phyloP scores from a whole-genome alignment of 352 stramenopile species.

The Pythium periplocum region DNA sequence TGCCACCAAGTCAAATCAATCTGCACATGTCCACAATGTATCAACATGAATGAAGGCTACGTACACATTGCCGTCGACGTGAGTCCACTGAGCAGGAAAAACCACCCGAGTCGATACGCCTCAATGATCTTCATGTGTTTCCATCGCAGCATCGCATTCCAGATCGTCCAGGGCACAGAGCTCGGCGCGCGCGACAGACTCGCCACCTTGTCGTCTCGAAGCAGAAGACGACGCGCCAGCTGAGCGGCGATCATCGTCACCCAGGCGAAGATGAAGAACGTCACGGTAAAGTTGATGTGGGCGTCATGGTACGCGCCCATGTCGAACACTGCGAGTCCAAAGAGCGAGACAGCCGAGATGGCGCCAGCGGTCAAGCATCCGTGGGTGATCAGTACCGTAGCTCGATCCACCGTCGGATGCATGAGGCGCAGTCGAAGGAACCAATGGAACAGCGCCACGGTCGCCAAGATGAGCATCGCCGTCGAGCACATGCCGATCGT shows the following conservation, averaged over 20 bases:
- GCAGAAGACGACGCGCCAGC: constrained; percentile 24
- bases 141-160: constrained; percentile 25
- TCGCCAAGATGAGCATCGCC: constrained; percentile 60
- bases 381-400: constrained; percentile 9
- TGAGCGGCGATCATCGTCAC: constrained; percentile 57
- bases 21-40: no score
- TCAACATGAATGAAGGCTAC: not conserved
- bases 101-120: constrained; percentile 40
- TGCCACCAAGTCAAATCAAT: no score
- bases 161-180: constrained; percentile 20
- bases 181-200: constrained; percentile 15
- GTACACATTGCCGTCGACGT: constrained; percentile 62
- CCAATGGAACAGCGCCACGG: constrained; percentile 61
- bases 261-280: constrained; percentile 78
- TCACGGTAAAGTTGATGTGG: constrained; percentile 65
- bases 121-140: constrained; percentile 40
- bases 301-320: constrained; percentile 70
- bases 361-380: constrained; percentile 25
- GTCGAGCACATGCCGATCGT: constrained; percentile 75
- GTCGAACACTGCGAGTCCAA: constrained; percentile 65
- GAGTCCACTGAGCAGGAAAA: constrained; percentile 47
- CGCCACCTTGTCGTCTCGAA: constrained; percentile 28
- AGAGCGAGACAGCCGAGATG: constrained; percentile 38
- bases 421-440: constrained; percentile 47
- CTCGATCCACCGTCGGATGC: constrained; percentile 4